These are phyloP conservation scores for Hypoxylon sp. DNA, from an alignment of 2,329 filamentous ascomycete genomes.

Conservation along the genomic window DNA sequence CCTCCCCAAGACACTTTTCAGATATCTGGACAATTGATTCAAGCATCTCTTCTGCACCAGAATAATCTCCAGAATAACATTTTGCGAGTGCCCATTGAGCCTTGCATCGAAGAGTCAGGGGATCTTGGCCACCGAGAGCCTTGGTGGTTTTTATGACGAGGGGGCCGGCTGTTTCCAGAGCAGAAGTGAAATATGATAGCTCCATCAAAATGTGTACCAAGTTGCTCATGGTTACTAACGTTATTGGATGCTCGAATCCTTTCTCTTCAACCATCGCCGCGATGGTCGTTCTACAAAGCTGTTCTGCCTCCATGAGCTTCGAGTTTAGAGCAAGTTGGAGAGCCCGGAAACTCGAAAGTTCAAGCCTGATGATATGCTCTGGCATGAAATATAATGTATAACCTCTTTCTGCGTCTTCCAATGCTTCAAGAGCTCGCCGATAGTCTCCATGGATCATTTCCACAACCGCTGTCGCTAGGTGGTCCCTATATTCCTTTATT, in stretches of 20 bases:
- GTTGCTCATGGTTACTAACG: constrained; percentile 1
- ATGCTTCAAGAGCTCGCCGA: neutral
- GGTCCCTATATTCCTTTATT: neutral
- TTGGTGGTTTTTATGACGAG: neutral
- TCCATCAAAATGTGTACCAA: neutral
- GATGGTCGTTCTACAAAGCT: constrained; percentile 1
- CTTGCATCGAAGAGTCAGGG: constrained; percentile 3
- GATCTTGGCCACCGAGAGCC: neutral
- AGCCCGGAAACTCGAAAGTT: constrained; percentile 5
- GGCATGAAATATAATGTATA: neutral
- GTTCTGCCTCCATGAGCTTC: constrained; percentile 4
- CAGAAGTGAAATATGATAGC: neutral
- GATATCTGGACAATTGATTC: neutral
- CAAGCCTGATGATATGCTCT: constrained; percentile 4
- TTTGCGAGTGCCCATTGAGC: neutral
- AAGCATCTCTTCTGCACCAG: neutral
- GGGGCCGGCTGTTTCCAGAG: neutral
- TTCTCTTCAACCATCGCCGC: neutral
- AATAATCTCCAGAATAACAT: constrained; percentile 2
- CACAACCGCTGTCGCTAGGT: neutral
- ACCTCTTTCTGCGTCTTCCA: neutral
- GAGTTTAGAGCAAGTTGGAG: constrained; percentile 3
- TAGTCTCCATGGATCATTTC: constrained; percentile 1
- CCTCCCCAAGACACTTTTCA: neutral
- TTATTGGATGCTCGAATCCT: neutral